These are phyloP conservation scores for Dactylonectria macrodidyma DNA, from an alignment of 2,329 filamentous ascomycete species.

Conservation along the genomic window DNA sequence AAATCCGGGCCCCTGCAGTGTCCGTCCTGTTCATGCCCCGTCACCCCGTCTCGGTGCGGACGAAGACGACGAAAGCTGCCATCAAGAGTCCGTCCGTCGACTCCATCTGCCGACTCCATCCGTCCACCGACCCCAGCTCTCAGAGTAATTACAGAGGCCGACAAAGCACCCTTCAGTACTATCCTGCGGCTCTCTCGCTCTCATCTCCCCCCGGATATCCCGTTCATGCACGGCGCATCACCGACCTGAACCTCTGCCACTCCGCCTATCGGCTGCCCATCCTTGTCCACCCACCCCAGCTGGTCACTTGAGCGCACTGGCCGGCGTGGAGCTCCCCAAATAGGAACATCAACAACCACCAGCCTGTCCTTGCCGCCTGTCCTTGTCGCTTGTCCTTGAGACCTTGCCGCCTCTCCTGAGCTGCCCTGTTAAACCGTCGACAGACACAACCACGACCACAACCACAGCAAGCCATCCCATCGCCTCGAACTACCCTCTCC, in stretches of 20 bases:
- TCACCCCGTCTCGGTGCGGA: slow-evolving; percentile 6
- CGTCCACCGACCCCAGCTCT: no score
- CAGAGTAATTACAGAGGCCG: no score
- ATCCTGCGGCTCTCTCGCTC: not conserved
- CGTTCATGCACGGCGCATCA: slow-evolving; percentile 27
- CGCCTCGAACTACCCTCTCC: slow-evolving; percentile 16
- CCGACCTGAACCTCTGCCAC: slow-evolving; percentile 25
- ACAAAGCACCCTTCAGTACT: not conserved
- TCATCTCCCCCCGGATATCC: slow-evolving; percentile 1
- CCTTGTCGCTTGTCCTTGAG: slow-evolving; percentile 39
- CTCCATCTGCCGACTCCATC: not conserved
- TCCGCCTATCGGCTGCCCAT: slow-evolving; percentile 19
- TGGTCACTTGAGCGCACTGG: slow-evolving; percentile 36
- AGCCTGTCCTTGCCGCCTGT: slow-evolving; percentile 42
- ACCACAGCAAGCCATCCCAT: slow-evolving; percentile 29
- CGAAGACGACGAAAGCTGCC: not conserved
- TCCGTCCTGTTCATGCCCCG: not conserved
- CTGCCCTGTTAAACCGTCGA: slow-evolving; percentile 30
- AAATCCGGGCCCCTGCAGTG: slow-evolving; percentile 1
- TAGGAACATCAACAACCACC: slow-evolving; percentile 45
- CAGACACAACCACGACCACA: slow-evolving; percentile 33
- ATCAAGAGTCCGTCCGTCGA: slow-evolving; percentile 1
- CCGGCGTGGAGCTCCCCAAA: slow-evolving; percentile 48
- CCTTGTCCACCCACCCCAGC: slow-evolving; percentile 28
- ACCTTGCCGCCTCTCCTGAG: slow-evolving; percentile 43